A percentile compares a stretch with the other conserved stretches of the same genome.
These are phyloP conservation scores for Ophiostoma ips DNA, from an alignment of 2,329 filamentous ascomycete genomes.

Conservation along the genomic window DNA sequence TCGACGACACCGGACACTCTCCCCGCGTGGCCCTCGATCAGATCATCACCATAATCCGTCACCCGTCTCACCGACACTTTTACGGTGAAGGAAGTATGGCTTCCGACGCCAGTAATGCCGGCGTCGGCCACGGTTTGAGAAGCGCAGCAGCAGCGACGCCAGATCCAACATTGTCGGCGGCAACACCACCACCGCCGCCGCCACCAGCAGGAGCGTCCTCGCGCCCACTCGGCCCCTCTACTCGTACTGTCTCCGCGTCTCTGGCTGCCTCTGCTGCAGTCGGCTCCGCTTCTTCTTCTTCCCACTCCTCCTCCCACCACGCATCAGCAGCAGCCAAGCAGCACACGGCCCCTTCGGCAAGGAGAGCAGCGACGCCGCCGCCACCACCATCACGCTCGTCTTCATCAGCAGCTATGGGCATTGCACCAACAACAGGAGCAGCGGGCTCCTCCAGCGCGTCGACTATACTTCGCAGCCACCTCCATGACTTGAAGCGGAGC, in stretches of 20 bases:
- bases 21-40: not conserved
- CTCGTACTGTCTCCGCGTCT: no score
- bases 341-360: not conserved
- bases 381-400: slow-evolving; percentile 1
- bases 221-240: not conserved
- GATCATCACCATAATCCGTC: not conserved
- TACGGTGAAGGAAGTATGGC: slow-evolving; percentile 2
- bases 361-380: slow-evolving; percentile 10
- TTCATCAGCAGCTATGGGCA: not conserved
- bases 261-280: not conserved
- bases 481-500: slow-evolving; percentile 1
- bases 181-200: not conserved
- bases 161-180: not conserved
- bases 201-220: not conserved
- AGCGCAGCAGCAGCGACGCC: not conserved
- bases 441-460: not conserved
- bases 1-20: no score
- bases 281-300: not conserved
- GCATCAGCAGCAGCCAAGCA: not conserved
- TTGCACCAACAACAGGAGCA: not conserved
- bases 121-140: slow-evolving; percentile 1
- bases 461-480: not conserved
- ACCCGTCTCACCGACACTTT: not conserved
- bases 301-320: not conserved
- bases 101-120: slow-evolving; percentile 9